Conservation (phyloP, 345 rosid genomes). For the Citrus mangshanensis region DNA sequence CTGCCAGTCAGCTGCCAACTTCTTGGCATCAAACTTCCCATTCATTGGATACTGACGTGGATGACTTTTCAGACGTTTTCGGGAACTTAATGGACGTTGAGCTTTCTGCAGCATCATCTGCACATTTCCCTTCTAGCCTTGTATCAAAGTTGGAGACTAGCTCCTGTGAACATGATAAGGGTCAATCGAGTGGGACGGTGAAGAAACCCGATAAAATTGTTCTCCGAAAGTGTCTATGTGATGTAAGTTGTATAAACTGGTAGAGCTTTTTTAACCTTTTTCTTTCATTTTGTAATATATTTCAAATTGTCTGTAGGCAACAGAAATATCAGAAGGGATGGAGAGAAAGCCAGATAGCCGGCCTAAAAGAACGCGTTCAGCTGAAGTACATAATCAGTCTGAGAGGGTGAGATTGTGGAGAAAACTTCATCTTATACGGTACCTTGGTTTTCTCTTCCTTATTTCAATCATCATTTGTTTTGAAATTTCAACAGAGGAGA, state of each 20-base stretch:
- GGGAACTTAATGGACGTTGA: neutral
- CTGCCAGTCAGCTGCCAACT: neutral
- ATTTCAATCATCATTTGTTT: neutral
- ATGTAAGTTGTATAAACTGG: neutral
- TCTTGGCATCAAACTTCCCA: neutral
- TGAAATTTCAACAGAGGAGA: slow-evolving; percentile 10
- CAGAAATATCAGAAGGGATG: neutral
- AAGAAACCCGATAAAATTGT: neutral
- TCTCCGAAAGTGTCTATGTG: neutral
- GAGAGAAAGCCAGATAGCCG: neutral
- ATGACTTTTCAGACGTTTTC: neutral
- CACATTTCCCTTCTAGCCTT: neutral
- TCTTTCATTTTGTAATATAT: no score
- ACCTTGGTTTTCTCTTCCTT: neutral
- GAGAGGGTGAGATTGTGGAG: slow-evolving; percentile 18
- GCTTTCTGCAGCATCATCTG: neutral
- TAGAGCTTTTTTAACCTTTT: neutral
- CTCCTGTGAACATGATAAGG: neutral
- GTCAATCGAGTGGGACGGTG: neutral
- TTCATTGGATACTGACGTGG: neutral
- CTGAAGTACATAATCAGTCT: slow-evolving; percentile 23
- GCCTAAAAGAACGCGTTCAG: slow-evolving; percentile 21
- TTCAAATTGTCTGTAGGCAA: neutral
- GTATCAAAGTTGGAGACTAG: neutral
- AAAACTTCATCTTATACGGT: neutral